A percentile compares a stretch with the other conserved stretches of the same genome.
phyloP scores from a whole-genome alignment of 1,139 yeast genomes.

The Suhomyces kunorum region DNA sequence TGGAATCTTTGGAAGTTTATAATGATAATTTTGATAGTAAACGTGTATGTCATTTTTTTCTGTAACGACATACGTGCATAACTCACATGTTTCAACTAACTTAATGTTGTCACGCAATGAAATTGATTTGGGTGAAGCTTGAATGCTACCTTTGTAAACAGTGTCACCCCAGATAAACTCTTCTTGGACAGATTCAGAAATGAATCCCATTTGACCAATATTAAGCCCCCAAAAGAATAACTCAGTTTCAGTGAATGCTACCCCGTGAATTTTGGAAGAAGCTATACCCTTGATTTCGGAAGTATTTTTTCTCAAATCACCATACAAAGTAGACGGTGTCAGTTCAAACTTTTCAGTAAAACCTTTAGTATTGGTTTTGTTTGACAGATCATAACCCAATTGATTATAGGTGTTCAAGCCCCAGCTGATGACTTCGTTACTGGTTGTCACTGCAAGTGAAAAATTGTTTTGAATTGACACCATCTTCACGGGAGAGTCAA shows the following conservation, averaged over 20 bases:
- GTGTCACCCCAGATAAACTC: slow-evolving; percentile 34
- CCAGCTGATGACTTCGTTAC: slow-evolving; percentile 69
- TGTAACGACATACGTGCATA: slow-evolving; percentile 68
- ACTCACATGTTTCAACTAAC: slow-evolving; percentile 66
- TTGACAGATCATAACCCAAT: slow-evolving; percentile 55
- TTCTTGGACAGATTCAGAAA: slow-evolving; percentile 19
- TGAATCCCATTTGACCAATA: slow-evolving; percentile 81
- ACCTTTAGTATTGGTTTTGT: slow-evolving; percentile 12
- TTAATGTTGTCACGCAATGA: slow-evolving; percentile 53
- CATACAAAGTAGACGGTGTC: slow-evolving; percentile 52
- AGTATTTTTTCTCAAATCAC: slow-evolving; percentile 44
- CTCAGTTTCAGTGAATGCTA: slow-evolving; percentile 55
- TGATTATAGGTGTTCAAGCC: slow-evolving; percentile 71
- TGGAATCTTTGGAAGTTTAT: slow-evolving; percentile 47
- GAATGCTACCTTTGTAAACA: slow-evolving; percentile 36
- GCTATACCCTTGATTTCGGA: slow-evolving; percentile 52
- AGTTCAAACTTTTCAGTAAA: slow-evolving; percentile 41
- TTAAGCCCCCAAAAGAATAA: slow-evolving; percentile 80
- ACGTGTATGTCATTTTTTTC: slow-evolving; percentile 62
- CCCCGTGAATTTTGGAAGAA: slow-evolving; percentile 73
- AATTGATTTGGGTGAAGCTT: slow-evolving; percentile 45
- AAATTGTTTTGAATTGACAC: slow-evolving; percentile 68
- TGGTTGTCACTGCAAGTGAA: slow-evolving; percentile 52
- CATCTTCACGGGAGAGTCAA: slow-evolving; percentile 28
- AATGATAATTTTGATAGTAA: slow-evolving; percentile 58